phyloP scores from a whole-genome alignment of 1,284 basidiomycete species.

The Melampsora americana region DNA sequence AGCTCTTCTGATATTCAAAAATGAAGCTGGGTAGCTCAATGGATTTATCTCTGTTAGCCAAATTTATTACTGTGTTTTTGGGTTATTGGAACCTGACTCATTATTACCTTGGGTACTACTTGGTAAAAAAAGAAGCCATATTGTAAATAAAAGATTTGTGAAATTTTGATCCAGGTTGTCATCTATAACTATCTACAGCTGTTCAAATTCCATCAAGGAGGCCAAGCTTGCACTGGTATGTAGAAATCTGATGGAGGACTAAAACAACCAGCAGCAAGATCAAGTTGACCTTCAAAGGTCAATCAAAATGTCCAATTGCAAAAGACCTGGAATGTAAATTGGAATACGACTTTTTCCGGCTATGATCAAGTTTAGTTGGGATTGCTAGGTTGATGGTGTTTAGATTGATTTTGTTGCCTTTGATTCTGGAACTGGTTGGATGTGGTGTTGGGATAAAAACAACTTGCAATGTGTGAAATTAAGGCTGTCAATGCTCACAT shows the following conservation, averaged over 20 bases:
- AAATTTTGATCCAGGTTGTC: too few species aligned
- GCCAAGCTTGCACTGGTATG: conserved; percentile 81
- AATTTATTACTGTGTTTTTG: too few species aligned
- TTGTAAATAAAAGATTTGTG: too few species aligned
- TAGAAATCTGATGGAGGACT: conserved; percentile 83
- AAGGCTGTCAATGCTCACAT: conserved; percentile 62
- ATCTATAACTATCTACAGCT: too few species aligned
- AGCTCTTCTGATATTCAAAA: too few species aligned
- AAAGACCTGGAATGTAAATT: conserved; percentile 55
- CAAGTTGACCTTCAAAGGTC: neutral
- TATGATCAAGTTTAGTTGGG: conserved; percentile 60
- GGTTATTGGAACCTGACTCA: too few species aligned
- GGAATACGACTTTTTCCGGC: too few species aligned
- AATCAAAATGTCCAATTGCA: neutral
- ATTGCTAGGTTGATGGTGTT: conserved; percentile 41
- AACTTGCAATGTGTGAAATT: neutral
- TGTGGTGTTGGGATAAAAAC: conserved; percentile 26
- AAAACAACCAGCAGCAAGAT: conserved; percentile 47
- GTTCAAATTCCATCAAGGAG: too few species aligned
- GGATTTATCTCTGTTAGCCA: too few species aligned
- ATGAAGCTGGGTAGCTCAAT: too few species aligned
- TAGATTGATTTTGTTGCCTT: conserved; percentile 16
- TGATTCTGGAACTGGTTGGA: conserved; percentile 42
- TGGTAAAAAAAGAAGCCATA: too few species aligned
- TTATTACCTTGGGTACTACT: too few species aligned